Evolutionary conservation across 305 asterid species (phyloP), one percentile per base, ranked within the genome.

Genomic region (Plantago lanceolata): DNA sequence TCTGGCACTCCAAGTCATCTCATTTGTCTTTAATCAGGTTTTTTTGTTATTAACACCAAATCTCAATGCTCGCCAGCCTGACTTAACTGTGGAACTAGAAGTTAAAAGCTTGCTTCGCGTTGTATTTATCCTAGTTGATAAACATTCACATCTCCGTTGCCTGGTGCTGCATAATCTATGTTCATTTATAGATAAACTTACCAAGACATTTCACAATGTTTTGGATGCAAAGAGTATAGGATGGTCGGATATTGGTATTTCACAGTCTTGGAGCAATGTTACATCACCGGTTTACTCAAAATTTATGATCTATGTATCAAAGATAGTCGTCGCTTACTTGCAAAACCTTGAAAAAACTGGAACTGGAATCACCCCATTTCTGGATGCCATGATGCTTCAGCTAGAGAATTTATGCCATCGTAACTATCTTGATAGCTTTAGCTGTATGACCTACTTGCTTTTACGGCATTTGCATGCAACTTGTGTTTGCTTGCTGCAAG

Each of bases 61-160:
- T 57, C 61, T 60, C n/a, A 69, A 59, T 55, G 44, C 53, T 73
- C 70, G 54, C 75, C 76, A 69, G 64, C 57, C 76, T 67, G 78
- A 71, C 60, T 70, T 63, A 64, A 64, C 75, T 65, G 64, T 53
- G 52, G 75, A 80, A 66, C 84, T 69, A 49, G 96, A 82, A 79
- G 72, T 85, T 59, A 81, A 76, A 71, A 69, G 79, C 73, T 79
- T 84, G 76, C 81, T 92, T 61, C 44, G 61, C 69, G 68, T 70
- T 71, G 68, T 89, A 70, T 68, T 68, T 70, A 58, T 68, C 71
- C 68, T 82, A 77, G 86, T 80, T 73, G 85, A 74, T 64, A 82
- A 73, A 40, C 82, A 76, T 65, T 52, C 76, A 4, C 53, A 80
- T 70, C 79, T 85, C 63, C 47, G 70, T 66, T 72, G 76, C 65